Conservation (phyloP, 805 yeast species). For the Sungouiozyma ichnusensis region DNA sequence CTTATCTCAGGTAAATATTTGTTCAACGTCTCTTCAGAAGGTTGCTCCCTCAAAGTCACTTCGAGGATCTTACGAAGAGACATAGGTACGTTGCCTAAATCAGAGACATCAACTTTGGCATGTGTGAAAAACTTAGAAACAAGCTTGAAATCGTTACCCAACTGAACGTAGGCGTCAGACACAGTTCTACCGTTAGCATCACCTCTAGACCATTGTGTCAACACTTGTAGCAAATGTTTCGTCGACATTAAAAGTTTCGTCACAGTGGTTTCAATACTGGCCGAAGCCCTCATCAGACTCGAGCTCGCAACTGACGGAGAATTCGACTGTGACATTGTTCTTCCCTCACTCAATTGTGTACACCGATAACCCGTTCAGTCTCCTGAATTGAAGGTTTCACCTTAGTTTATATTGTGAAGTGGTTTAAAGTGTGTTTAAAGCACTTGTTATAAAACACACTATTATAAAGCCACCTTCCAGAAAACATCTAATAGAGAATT, state of each 20-base stretch:
- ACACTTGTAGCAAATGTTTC: slow-evolving; percentile 72
- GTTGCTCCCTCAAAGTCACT: slow-evolving; percentile 73
- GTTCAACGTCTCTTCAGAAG: slow-evolving; percentile 75
- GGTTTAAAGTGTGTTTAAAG: too few relatives aligned
- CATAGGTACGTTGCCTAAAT: slow-evolving; percentile 84
- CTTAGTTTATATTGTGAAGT: too few relatives aligned
- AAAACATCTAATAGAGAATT: too few relatives aligned
- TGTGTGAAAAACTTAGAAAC: slow-evolving; percentile 70
- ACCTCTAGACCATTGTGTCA: slow-evolving; percentile 83
- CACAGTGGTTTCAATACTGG: slow-evolving; percentile 65
- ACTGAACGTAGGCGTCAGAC: slow-evolving; percentile 79
- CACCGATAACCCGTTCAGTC: too few relatives aligned
- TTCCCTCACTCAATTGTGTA: not conserved
- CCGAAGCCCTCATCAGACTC: not conserved
- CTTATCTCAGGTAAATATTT: slow-evolving; percentile 74
- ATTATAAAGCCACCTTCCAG: too few relatives aligned
- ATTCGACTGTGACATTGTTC: not conserved
- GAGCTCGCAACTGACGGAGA: slow-evolving; percentile 8
- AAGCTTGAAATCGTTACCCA: slow-evolving; percentile 88
- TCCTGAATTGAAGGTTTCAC: too few relatives aligned
- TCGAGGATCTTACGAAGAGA: slow-evolving; percentile 71
- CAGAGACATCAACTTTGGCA: slow-evolving; percentile 72
- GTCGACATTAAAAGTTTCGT: slow-evolving; percentile 77
- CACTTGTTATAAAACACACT: too few relatives aligned
- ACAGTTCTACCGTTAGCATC: slow-evolving; percentile 75